Conservation (phyloP, 2,329 filamentous ascomycete genomes). For the Aureobasidium pullulans region DNA sequence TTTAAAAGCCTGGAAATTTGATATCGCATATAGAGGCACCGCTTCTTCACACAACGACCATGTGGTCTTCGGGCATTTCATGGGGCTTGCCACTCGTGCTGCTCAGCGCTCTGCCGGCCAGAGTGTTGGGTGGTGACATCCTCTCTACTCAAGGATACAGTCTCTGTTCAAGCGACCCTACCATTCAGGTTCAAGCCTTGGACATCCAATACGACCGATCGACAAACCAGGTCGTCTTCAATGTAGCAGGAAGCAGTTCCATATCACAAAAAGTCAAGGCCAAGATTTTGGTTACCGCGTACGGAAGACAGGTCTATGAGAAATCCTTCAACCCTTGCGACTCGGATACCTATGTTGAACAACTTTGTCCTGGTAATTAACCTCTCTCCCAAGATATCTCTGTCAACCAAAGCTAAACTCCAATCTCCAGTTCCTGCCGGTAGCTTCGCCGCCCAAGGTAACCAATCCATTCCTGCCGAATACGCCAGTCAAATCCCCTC, state of each 20-base stretch:
- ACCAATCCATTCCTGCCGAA: conserved; percentile 61
- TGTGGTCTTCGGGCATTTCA: conserved; percentile 23
- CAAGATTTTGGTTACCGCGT: conserved; percentile 68
- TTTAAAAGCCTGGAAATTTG: conserved; percentile 2
- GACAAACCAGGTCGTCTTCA: conserved; percentile 67
- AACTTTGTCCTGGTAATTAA: conserved; percentile 71
- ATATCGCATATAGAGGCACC: neutral
- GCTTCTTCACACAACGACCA: conserved; percentile 14
- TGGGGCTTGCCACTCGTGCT: conserved; percentile 23
- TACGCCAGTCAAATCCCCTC: conserved; percentile 71
- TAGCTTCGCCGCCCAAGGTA: conserved; percentile 64
- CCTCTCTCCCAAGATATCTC: neutral
- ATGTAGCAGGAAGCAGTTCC: conserved; percentile 70
- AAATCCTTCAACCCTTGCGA: conserved; percentile 81
- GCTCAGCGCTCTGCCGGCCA: conserved; percentile 31
- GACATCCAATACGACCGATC: conserved; percentile 73
- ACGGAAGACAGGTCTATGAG: conserved; percentile 72
- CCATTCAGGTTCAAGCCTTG: conserved; percentile 64
- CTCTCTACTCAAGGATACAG: conserved; percentile 75
- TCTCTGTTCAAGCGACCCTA: conserved; percentile 55
- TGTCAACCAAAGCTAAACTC: neutral
- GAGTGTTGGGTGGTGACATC: conserved; percentile 59
- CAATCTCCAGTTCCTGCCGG: conserved; percentile 59
- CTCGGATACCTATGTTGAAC: conserved; percentile 53
- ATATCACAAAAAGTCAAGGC: conserved; percentile 75